These are phyloP conservation scores for Nigrospora osmanthi DNA, from an alignment of 2,329 filamentous ascomycete species.

Conservation along the genomic window DNA sequence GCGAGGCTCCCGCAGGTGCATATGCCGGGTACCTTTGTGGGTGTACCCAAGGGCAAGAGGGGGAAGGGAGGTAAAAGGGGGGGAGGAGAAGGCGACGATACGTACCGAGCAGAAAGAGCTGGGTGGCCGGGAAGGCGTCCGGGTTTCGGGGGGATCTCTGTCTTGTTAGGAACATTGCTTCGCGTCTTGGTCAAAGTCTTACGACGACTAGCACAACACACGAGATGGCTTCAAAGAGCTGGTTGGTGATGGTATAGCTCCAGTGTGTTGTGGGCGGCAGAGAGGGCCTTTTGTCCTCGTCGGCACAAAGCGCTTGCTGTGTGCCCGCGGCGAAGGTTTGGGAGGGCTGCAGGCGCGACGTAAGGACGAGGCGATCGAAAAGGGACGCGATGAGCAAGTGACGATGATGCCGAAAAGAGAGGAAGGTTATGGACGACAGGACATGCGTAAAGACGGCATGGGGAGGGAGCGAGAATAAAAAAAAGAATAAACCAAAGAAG, in stretches of 20 bases:
- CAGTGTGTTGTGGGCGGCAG: not conserved
- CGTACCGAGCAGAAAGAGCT: conserved; percentile 80
- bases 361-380: not conserved
- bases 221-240: conserved; percentile 4
- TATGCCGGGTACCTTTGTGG: not conserved
- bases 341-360: not conserved
- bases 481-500: too few species aligned
- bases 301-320: not conserved
- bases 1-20: not conserved
- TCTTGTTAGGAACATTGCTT: conserved; percentile 44
- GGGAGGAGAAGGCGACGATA: too few species aligned
- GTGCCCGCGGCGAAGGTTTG: not conserved
- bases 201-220: conserved; percentile 34
- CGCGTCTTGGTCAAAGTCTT: conserved; percentile 30
- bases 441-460: too few species aligned
- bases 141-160: conserved; percentile 50
- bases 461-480: too few species aligned
- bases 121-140: conserved; percentile 71
- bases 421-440: too few species aligned
- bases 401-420: too few species aligned
- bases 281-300: too few species aligned
- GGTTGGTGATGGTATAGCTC: not conserved
- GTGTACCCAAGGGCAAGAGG: too few species aligned
- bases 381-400: too few species aligned
- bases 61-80: not conserved